These are phyloP conservation scores for Bimuria novae-zelandiae DNA, from an alignment of 2,329 filamentous ascomycete species.

Conservation along the genomic window DNA sequence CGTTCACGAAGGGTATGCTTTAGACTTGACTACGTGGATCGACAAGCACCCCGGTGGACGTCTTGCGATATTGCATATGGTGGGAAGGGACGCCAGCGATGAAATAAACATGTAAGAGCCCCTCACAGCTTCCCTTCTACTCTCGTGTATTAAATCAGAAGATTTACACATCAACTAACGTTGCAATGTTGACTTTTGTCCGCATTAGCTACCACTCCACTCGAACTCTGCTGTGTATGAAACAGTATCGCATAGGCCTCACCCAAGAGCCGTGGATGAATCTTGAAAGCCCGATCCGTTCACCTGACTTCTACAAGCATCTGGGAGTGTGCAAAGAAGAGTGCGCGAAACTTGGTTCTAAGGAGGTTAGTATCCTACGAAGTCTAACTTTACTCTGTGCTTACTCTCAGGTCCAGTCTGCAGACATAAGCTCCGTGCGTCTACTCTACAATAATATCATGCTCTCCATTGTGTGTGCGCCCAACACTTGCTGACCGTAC, in stretches of 20 bases:
- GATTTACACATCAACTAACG: slow-evolving; percentile 15
- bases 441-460: slow-evolving; percentile 9
- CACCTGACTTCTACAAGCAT: slow-evolving; percentile 46
- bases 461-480: slow-evolving; percentile 11
- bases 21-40: slow-evolving; percentile 64
- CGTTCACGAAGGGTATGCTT: slow-evolving; percentile 59
- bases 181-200: slow-evolving; percentile 21
- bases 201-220: slow-evolving; percentile 60
- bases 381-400: too few species aligned
- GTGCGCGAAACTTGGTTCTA: slow-evolving; percentile 8
- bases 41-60: slow-evolving; percentile 63
- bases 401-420: too few species aligned
- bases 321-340: slow-evolving; percentile 18
- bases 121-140: slow-evolving; percentile 6
- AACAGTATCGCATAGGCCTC: slow-evolving; percentile 64
- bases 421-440: slow-evolving; percentile 38
- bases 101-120: slow-evolving; percentile 61
- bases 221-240: slow-evolving; percentile 61
- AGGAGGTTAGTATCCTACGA: slow-evolving; percentile 12
- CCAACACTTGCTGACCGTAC: slow-evolving; percentile 22
- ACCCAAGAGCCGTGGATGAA: slow-evolving; percentile 61
- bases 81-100: slow-evolving; percentile 63
- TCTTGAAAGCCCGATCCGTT: slow-evolving; percentile 63
- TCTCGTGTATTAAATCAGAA: slow-evolving; percentile 14
- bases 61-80: slow-evolving; percentile 65